Conservation (phyloP, 129 eudicot genomes). For the Centrapalus pauciflorus region DNA sequence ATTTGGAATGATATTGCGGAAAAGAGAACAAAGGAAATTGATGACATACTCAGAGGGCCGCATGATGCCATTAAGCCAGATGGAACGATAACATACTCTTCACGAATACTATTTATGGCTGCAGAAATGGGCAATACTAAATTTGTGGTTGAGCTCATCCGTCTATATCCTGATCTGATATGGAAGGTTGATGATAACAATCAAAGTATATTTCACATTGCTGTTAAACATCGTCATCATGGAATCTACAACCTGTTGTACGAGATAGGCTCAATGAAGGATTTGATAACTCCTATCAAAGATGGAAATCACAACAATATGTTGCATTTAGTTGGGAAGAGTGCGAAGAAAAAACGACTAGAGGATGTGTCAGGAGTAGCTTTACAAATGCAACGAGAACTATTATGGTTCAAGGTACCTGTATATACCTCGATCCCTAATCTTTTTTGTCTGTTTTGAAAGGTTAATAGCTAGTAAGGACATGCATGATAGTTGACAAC, state of each 20-base stretch:
- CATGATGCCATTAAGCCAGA: neutral
- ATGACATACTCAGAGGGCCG: conserved; percentile 9
- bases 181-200: conserved; percentile 39
- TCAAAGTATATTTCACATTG: conserved; percentile 37
- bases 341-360: conserved; percentile 26
- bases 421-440: neutral
- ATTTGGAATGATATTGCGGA: conserved; percentile 13
- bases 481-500: too few relatives aligned
- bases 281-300: conserved; percentile 27
- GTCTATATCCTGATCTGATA: conserved; percentile 37
- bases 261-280: conserved; percentile 33
- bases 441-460: neutral
- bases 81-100: conserved; percentile 11
- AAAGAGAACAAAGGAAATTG: neutral
- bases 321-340: conserved; percentile 36
- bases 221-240: conserved; percentile 38
- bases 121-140: conserved; percentile 31
- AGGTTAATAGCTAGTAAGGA: too few relatives aligned
- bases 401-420: conserved; percentile 42
- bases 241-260: too few relatives aligned
- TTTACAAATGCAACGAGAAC: conserved; percentile 41
- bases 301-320: conserved; percentile 25
- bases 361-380: conserved; percentile 34
- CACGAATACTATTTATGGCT: conserved; percentile 35
- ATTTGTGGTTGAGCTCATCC: conserved; percentile 33